Base-by-base conservation (phyloP, 148 eudicot species). In the Suaeda aralocaspica region DNA sequence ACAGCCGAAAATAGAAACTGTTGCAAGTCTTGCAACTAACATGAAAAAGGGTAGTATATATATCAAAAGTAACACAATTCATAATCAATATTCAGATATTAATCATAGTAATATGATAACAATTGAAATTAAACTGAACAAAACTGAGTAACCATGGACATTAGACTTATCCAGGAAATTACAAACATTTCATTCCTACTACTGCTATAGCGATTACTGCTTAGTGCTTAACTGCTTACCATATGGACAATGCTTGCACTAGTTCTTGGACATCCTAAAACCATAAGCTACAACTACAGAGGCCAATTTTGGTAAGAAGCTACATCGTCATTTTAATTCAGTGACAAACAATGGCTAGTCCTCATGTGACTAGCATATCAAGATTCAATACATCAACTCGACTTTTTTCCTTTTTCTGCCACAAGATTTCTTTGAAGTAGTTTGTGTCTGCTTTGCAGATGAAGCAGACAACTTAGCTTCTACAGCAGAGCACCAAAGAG, bases 401-500 rank as follows among this genome's bases (percentile, higher is more conserved):
- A 52, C 25, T 52, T 62, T 36, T 68, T 86, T 83, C 61, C 97
- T 83, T 74, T 89, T 89, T 56, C 78, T 83, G 67, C 84, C 83
- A 34, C 76, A 58, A 29, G 67, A 70, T 42, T 59, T 82, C 70
- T 72, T 78, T 9, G 81, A 69, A 31, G 66, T 71, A 67, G 29
- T 80, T 59, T 87, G 48, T 4, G 21, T 70, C 63, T 63, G 45
- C 64, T 80, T 67, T 14, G 58, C 44, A 22, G 82, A 46, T 10
- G 74, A 39, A 53, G 71, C 63, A 14, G 53, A 29, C 67, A 77
- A 31, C 75, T 88, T 89, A 74, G 89, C 83, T 53, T 82, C 91
- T 29, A 85, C 39, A 42, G 86, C 76, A 19, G 84, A 78, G 73
- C 96, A 82, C 98, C 98, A 92, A 42, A 92, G 78, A 68, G 92